Evolutionary conservation across 805 yeast genomes (phyloP).

Genomic region (Cyberlindnera bimundalis): DNA sequence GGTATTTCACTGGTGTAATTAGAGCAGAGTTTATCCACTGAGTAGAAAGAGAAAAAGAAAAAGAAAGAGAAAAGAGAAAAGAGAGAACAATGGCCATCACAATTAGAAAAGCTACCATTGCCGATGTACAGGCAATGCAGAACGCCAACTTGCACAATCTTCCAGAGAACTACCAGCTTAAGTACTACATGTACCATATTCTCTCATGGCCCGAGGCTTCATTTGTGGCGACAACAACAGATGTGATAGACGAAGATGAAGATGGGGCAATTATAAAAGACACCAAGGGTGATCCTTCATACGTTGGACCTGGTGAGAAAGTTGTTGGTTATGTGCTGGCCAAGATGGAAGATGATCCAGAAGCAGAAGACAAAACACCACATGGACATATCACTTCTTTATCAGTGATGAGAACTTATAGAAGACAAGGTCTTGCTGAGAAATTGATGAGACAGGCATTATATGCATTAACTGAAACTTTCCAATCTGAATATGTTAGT

Average conservation of each 20-base stretch:
- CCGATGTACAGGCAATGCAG: slow-evolving; percentile 92
- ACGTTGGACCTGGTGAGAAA: slow-evolving; percentile 65
- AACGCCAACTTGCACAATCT: slow-evolving; percentile 87
- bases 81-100: slow-evolving; percentile 64
- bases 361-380: slow-evolving; percentile 61
- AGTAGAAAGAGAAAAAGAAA: neutral
- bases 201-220: slow-evolving; percentile 98
- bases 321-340: slow-evolving; percentile 95
- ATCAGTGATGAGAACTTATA: slow-evolving; percentile 91
- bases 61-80: neutral
- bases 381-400: slow-evolving; percentile 94
- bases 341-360: slow-evolving; percentile 94
- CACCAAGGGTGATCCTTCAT: slow-evolving; percentile 58
- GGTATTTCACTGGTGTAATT: too few species aligned
- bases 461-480: slow-evolving; percentile 76
- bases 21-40: too few species aligned
- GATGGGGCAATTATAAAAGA: slow-evolving; percentile 15
- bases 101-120: slow-evolving; percentile 81
- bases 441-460: slow-evolving; percentile 83
- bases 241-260: slow-evolving; percentile 20
- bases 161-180: slow-evolving; percentile 91
- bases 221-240: slow-evolving; percentile 78
- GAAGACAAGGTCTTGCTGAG: slow-evolving; percentile 94
- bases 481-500: slow-evolving; percentile 78
- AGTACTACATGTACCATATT: slow-evolving; percentile 91